Evolutionary conservation across 176 grass and related monocot genomes (phyloP).

Genomic region (Otatea glauca): DNA sequence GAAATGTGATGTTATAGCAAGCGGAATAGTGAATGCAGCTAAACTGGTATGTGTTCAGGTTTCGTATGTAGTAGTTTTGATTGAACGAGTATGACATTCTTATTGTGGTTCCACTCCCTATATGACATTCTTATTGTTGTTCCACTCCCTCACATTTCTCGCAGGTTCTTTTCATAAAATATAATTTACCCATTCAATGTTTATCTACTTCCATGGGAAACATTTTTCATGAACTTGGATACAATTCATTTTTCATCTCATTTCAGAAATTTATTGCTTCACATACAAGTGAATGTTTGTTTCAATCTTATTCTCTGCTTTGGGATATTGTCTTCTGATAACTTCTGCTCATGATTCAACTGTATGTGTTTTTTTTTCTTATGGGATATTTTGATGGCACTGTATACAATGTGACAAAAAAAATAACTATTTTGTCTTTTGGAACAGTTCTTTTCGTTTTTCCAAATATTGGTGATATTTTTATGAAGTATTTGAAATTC

Average conservation of each 20-base stretch:
- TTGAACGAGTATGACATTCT: not conserved
- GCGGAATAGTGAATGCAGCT: conserved; percentile 99
- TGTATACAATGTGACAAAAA: not conserved
- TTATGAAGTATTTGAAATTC: not conserved
- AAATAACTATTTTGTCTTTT: not conserved
- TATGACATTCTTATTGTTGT: not conserved
- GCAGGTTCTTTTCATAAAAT: not conserved
- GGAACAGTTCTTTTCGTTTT: not conserved
- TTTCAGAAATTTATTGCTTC: not conserved
- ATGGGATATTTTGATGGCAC: not conserved
- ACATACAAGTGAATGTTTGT: not conserved
- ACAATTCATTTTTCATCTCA: not conserved
- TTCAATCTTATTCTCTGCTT: conserved; percentile 2
- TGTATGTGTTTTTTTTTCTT: not conserved
- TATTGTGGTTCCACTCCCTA: not conserved
- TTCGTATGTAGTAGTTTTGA: not conserved
- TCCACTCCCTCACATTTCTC: not conserved
- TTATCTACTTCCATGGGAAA: not conserved
- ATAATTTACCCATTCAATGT: not conserved
- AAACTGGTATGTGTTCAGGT: conserved; percentile 60
- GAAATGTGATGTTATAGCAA: conserved; percentile 98
- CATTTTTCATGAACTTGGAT: not conserved
- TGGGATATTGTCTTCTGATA: not conserved
- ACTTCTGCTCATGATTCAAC: not conserved
- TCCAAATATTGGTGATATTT: not conserved